A percentile compares a stretch with the other conserved stretches of the same genome.
phyloP scores from a whole-genome alignment of 352 stramenopile species.

The Blastocystis sp. region DNA sequence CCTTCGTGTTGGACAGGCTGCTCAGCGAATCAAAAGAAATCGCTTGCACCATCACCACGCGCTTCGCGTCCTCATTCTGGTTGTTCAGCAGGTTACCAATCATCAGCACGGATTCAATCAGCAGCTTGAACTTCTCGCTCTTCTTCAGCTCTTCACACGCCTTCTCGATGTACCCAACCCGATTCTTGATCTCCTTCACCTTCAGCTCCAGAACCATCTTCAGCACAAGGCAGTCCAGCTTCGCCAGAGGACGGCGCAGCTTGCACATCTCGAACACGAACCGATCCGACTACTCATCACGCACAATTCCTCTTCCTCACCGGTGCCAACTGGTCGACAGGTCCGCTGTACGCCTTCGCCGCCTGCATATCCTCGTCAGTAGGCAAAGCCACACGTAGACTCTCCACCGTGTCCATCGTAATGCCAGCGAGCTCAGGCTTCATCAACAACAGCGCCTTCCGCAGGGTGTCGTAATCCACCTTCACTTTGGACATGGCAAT shows the following conservation, averaged over 20 bases:
- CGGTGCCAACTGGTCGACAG: slow-evolving; percentile 17
- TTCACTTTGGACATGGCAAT: slow-evolving; percentile 60
- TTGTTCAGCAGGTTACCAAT: slow-evolving; percentile 55
- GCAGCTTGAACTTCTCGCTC: slow-evolving; percentile 29
- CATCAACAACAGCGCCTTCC: slow-evolving; percentile 31
- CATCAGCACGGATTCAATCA: slow-evolving; percentile 57
- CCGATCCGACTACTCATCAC: slow-evolving; percentile 42
- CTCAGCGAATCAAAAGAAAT: slow-evolving; percentile 18
- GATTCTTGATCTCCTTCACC: slow-evolving; percentile 10
- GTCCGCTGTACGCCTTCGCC: slow-evolving; percentile 1
- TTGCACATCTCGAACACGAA: slow-evolving; percentile 63
- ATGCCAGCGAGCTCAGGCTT: slow-evolving; percentile 54
- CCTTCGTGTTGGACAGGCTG: slow-evolving; percentile 38
- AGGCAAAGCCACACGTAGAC: slow-evolving; percentile 5
- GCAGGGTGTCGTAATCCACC: slow-evolving; percentile 12
- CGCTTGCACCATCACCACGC: slow-evolving; percentile 25
- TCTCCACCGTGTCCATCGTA: slow-evolving; percentile 41
- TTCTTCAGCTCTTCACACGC: slow-evolving; percentile 31
- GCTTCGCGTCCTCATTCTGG: slow-evolving; percentile 44
- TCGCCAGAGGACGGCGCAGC: background rate
- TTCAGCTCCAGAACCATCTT: slow-evolving; percentile 35
- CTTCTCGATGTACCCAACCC: background rate
- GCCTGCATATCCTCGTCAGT: slow-evolving; percentile 42
- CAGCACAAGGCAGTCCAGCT: slow-evolving; percentile 53
- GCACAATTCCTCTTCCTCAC: background rate